phyloP scores from a whole-genome alignment of 2,329 filamentous ascomycete genomes.

The Aspergillus udagawae region DNA sequence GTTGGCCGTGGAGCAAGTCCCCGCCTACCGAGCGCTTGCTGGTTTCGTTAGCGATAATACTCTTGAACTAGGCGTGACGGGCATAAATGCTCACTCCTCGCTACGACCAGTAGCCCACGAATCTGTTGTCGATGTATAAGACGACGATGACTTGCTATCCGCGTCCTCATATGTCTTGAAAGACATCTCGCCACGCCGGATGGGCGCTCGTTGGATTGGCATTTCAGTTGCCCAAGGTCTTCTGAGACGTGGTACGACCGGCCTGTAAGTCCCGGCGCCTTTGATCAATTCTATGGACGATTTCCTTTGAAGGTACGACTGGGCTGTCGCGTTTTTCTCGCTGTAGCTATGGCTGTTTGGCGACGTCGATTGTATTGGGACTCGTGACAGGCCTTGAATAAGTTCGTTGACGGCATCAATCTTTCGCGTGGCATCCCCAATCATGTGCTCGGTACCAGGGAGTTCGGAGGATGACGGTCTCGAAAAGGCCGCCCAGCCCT shows the following conservation, averaged over 20 bases:
- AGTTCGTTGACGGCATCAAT: slow-evolving; percentile 25
- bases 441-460: slow-evolving; percentile 24
- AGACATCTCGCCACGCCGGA: neutral
- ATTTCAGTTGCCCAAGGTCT: slow-evolving; percentile 16
- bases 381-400: slow-evolving; percentile 24
- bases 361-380: slow-evolving; percentile 12
- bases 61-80: neutral
- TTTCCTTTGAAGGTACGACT: neutral
- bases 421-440: slow-evolving; percentile 26
- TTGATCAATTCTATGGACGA: neutral
- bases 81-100: slow-evolving; percentile 15
- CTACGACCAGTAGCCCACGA: slow-evolving; percentile 21
- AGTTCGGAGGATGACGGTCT: slow-evolving; percentile 18
- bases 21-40: slow-evolving; percentile 10
- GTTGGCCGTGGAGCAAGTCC: neutral
- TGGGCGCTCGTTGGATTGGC: slow-evolving; percentile 1
- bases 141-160: slow-evolving; percentile 13
- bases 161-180: slow-evolving; percentile 5
- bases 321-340: slow-evolving; percentile 5
- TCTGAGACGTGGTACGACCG: neutral
- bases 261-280: neutral
- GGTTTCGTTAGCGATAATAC: slow-evolving; percentile 4
- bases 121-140: slow-evolving; percentile 17
- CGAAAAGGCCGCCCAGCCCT: slow-evolving; percentile 7
- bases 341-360: neutral